These are phyloP conservation scores for Miscanthus lutarioriparius DNA, from an alignment of 176 grass and related monocot species.

Conservation along the genomic window DNA sequence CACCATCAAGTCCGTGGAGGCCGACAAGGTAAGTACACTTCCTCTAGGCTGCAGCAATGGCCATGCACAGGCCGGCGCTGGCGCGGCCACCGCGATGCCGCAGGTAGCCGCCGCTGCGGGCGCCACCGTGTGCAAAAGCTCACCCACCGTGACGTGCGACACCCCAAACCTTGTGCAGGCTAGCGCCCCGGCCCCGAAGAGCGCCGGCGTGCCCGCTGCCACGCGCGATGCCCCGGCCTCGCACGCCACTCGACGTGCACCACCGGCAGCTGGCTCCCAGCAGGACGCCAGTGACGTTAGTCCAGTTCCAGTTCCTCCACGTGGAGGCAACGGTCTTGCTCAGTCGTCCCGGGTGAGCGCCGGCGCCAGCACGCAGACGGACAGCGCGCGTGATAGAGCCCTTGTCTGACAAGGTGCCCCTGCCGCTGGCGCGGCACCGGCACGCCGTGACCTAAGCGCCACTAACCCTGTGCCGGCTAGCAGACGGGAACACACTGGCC, in stretches of 20 bases:
- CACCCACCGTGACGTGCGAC: not conserved
- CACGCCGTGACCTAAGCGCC: not conserved
- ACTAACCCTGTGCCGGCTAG: not conserved
- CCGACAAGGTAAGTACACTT: not conserved
- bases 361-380: not conserved
- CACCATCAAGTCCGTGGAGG: not conserved
- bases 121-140: no score
- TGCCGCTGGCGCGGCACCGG: not conserved
- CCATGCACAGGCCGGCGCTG: not conserved
- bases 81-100: not conserved
- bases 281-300: not conserved
- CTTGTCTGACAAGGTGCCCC: not conserved
- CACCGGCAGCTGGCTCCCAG: not conserved
- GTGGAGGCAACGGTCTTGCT: not conserved
- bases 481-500: not conserved
- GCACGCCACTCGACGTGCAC: not conserved
- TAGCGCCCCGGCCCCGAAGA: not conserved
- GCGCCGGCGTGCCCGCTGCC: not conserved
- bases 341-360: not conserved
- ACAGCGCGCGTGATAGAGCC: not conserved
- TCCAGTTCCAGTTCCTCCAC: not conserved
- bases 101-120: not conserved
- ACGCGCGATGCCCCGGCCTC: not conserved
- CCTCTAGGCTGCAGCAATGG: not conserved
- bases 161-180: not conserved